A percentile compares a stretch with the other conserved stretches of the same genome.
Conservation (phyloP, 2,329 filamentous ascomycete species). For the Colletotrichum sp. region DNA sequence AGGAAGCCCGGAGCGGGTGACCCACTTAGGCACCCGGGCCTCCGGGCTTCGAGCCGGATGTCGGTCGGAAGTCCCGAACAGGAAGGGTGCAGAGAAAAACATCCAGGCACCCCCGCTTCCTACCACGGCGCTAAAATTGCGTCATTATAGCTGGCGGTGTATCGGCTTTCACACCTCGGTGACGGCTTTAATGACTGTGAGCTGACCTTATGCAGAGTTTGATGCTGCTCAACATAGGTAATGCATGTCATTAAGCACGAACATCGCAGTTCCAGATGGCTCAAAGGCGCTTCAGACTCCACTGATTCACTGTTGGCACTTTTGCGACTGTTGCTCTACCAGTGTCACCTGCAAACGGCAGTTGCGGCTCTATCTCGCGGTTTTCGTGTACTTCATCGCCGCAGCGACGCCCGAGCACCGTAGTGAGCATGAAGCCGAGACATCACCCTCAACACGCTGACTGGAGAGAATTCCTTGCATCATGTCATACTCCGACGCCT, state of each 20-base stretch:
- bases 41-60: not conserved
- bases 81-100: not conserved
- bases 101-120: constrained; percentile 6
- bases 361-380: not conserved
- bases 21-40: not conserved
- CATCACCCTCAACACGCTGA: not conserved
- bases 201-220: not conserved
- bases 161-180: not conserved
- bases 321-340: not conserved
- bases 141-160: not conserved
- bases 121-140: not conserved
- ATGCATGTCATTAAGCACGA: not conserved
- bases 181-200: not conserved
- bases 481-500: not conserved
- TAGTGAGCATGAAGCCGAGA: not conserved
- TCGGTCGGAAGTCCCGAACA: constrained; percentile 12
- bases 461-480: not conserved
- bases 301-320: not conserved
- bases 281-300: not conserved
- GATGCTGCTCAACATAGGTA: not conserved
- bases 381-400: not conserved
- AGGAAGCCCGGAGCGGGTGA: not conserved
- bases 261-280: not conserved
- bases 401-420: not conserved
- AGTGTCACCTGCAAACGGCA: not conserved